phyloP scores from a whole-genome alignment of 2,329 filamentous ascomycete species.

The Venturia asperata region DNA sequence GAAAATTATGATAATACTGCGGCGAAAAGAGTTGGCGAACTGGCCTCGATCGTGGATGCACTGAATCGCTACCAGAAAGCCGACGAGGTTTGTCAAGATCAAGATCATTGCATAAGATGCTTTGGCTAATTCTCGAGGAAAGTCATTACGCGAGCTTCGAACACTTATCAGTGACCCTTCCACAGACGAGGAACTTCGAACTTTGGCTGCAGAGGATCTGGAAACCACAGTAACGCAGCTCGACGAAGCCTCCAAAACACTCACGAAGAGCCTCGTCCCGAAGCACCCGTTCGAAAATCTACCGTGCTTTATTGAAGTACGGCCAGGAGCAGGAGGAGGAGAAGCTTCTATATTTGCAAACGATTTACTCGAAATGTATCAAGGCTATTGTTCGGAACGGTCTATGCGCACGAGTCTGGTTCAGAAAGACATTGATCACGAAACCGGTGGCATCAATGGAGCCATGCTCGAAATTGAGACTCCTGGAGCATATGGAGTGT shows the following conservation, averaged over 20 bases:
- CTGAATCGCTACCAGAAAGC: conserved; percentile 53
- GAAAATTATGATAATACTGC: conserved; percentile 48
- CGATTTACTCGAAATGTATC: conserved; percentile 86
- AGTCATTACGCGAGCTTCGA: conserved; percentile 61
- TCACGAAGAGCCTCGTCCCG: conserved; percentile 75
- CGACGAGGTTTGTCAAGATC: conserved; percentile 41
- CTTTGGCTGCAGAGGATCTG: conserved; percentile 62
- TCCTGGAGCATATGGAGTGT: conserved; percentile 68
- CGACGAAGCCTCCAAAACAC: conserved; percentile 53
- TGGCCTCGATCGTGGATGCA: conserved; percentile 45
- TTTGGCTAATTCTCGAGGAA: conserved; percentile 12
- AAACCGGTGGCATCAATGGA: conserved; percentile 58
- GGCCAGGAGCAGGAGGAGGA: conserved; percentile 83
- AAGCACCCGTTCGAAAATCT: conserved; percentile 83
- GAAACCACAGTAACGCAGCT: conserved; percentile 57
- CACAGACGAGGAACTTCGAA: conserved; percentile 52
- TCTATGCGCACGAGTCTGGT: conserved; percentile 65
- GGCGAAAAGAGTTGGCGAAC: conserved; percentile 53
- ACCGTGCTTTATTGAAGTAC: conserved; percentile 84
- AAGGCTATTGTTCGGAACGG: conserved; percentile 62
- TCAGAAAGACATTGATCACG: conserved; percentile 65
- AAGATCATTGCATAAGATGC: background rate
- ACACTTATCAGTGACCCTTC: conserved; percentile 63
- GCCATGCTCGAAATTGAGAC: conserved; percentile 78
- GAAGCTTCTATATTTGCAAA: conserved; percentile 89